Percentiles rank a stretch among this genome's conserved stretches.
Evolutionary conservation across 257 asterid species (phyloP).

Genomic region (Echium plantagineum): DNA sequence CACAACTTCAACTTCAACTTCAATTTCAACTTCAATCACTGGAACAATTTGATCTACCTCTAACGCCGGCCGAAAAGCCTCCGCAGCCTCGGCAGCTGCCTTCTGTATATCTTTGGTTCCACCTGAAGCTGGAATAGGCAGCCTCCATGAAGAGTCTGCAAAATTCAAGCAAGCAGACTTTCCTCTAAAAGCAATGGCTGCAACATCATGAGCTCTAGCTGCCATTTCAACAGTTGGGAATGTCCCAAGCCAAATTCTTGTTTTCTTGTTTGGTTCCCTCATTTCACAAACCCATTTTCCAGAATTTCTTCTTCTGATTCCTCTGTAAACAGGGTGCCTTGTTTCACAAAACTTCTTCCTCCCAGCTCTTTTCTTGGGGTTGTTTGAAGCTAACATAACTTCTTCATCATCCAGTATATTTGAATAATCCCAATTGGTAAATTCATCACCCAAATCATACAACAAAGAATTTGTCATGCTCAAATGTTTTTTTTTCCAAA

Average conservation of each 20-base stretch:
- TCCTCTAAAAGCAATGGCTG: slow-evolving; percentile 57
- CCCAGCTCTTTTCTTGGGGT: slow-evolving; percentile 46
- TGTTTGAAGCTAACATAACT: slow-evolving; percentile 34
- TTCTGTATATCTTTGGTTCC: slow-evolving; percentile 46
- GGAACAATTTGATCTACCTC: neutral
- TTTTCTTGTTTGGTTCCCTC: slow-evolving; percentile 55
- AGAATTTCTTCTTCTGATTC: slow-evolving; percentile 41
- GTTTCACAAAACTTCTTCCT: slow-evolving; percentile 61
- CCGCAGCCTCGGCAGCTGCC: slow-evolving; percentile 49
- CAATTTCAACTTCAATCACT: too few relatives aligned
- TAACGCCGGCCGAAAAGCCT: slow-evolving; percentile 23
- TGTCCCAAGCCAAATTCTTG: slow-evolving; percentile 72
- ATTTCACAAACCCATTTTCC: slow-evolving; percentile 66
- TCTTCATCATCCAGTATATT: too few relatives aligned
- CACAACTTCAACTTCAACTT: neutral
- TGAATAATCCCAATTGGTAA: too few relatives aligned
- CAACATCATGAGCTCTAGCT: slow-evolving; percentile 71
- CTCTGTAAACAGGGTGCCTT: slow-evolving; percentile 59
- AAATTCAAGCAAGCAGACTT: slow-evolving; percentile 49
- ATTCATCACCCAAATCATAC: too few relatives aligned
- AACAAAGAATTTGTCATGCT: too few relatives aligned
- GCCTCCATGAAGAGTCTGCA: slow-evolving; percentile 53
- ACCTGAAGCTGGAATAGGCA: slow-evolving; percentile 41
- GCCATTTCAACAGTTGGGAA: slow-evolving; percentile 60
- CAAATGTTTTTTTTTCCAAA: too few relatives aligned